Base-by-base conservation (phyloP, 2,329 filamentous ascomycete species). In the Phaeoacremonium minimum region DNA sequence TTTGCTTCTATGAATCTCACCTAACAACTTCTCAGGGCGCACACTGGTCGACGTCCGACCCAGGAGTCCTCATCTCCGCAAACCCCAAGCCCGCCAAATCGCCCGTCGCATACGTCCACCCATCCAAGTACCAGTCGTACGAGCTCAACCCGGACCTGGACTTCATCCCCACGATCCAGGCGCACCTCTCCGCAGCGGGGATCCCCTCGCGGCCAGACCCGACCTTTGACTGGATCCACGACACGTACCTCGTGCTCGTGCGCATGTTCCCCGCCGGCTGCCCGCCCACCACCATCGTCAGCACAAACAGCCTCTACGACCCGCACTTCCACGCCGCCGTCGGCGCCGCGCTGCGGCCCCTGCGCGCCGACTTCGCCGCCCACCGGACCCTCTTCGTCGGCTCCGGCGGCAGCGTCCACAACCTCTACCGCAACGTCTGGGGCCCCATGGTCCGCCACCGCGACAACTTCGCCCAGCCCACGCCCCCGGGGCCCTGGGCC, bases 141-240 rank as follows among this genome's bases (percentile, higher is more conserved):
- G 60, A 71, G 38, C 71, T 84, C 15, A 70, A 70, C 30, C 71
- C 80, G 0, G 80, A 85, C 53, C 60, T 84, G 3, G 49, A 57
- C 5, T 76, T 66, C 8, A 70, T 66, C 1, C 54, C 69, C 14
- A 59, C 61, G 7, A 74, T 73, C 49, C 64, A 81, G 31, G 46
- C 56, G 1, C 58, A 77, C 35, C 64, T 85, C 3, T 45, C 56
- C 5, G 50, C 53, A 3, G 64, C 67, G 2, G 78, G 79, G 7
- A 74, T 84, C 56, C 63, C 75, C 20, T 75, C 69, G 2, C 51
- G 56, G 4, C 59, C 55, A 2, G 79, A 84, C 49, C 47, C 65
- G 0, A 64, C 51, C 0, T 85, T 85, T 45, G 75, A 85, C 50
- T 85, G 80, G 81, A 85, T 85, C 51, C 80, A 86, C 61, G 82